Evolutionary conservation across 441 rosid species (phyloP).

Genomic region (Adansonia gregorii): DNA sequence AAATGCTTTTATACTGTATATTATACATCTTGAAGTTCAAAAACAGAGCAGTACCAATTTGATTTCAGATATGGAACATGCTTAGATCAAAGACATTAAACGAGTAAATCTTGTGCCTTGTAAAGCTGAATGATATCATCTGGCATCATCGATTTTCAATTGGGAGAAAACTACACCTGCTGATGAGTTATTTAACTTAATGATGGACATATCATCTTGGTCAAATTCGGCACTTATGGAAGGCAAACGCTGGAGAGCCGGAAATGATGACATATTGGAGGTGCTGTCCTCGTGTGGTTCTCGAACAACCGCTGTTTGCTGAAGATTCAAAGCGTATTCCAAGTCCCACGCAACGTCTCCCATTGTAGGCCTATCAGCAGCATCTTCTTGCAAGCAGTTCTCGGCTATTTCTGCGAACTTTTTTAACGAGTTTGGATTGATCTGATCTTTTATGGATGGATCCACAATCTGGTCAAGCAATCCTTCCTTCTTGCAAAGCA

Average conservation of each 20-base stretch:
- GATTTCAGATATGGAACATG: not conserved
- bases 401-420: conserved; percentile 44
- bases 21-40: not conserved
- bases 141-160: conserved; percentile 31
- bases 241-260: conserved; percentile 33
- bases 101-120: not conserved
- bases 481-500: conserved; percentile 38
- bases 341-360: conserved; percentile 54
- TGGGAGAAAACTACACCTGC: conserved; percentile 41
- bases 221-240: conserved; percentile 28
- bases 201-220: conserved; percentile 24
- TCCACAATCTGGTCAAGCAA: conserved; percentile 48
- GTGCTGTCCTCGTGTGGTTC: conserved; percentile 40
- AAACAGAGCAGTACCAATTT: not conserved
- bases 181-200: conserved; percentile 17
- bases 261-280: conserved; percentile 29
- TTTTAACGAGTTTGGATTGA: conserved; percentile 44
- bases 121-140: conserved; percentile 23
- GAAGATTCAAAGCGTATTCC: conserved; percentile 54
- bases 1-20: too few relatives aligned
- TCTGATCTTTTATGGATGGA: conserved; percentile 36
- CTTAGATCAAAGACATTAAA: not conserved
- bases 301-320: conserved; percentile 29
- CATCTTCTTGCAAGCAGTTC: conserved; percentile 49
- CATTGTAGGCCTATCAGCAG: conserved; percentile 47